Conservation (phyloP, 805 yeast species). For the Lachancea sp. region DNA sequence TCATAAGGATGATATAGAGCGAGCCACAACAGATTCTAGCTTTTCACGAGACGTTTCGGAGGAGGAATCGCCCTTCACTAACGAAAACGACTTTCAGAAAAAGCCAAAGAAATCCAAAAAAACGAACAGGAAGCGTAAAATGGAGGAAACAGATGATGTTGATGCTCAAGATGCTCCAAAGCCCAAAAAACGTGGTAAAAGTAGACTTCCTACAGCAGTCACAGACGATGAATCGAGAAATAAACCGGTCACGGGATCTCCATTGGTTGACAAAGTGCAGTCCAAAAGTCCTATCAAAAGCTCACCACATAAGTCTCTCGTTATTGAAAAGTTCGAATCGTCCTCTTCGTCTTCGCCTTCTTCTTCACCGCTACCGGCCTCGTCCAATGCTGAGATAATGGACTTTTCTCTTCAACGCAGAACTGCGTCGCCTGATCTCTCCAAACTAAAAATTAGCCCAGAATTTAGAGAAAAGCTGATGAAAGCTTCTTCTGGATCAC, state of each 20-base stretch:
- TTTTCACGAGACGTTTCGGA: conserved; percentile 4
- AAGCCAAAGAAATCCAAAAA: conserved; percentile 12
- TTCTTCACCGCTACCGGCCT: not conserved
- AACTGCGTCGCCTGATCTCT: conserved; percentile 29
- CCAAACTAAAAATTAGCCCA: conserved; percentile 29
- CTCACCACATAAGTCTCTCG: conserved; percentile 17
- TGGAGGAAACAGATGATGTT: not conserved
- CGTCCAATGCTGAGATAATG: conserved; percentile 4
- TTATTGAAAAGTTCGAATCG: conserved; percentile 21
- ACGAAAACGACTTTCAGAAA: conserved; percentile 8
- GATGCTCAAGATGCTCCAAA: conserved; percentile 1
- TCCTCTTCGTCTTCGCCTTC: conserved; percentile 12
- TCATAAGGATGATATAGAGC: conserved; percentile 35
- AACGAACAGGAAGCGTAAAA: conserved; percentile 6
- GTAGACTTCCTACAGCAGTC: conserved; percentile 11
- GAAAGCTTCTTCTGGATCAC: conserved; percentile 3
- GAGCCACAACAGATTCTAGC: conserved; percentile 14
- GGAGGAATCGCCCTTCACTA: conserved; percentile 5
- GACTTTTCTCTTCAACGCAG: conserved; percentile 24
- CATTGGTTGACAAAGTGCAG: conserved; percentile 21
- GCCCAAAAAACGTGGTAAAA: conserved; percentile 4
- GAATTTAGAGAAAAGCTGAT: conserved; percentile 35
- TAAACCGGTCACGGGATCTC: conserved; percentile 10
- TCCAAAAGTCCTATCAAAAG: conserved; percentile 21
- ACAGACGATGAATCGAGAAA: not conserved